These are phyloP conservation scores for Arachis stenosperma DNA, from an alignment of 306 rosid genomes.

Conservation along the genomic window DNA sequence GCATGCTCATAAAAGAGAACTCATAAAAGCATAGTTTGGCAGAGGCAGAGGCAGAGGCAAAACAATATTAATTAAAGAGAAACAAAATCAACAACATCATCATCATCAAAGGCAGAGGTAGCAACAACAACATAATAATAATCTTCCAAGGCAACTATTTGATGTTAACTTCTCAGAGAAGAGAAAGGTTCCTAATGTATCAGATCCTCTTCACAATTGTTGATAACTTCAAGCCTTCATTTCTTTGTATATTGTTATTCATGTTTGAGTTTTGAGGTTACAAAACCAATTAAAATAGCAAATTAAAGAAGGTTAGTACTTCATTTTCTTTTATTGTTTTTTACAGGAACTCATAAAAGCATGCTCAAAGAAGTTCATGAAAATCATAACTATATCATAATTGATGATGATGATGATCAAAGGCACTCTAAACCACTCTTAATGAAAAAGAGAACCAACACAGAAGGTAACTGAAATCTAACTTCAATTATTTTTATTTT, in stretches of 20 bases:
- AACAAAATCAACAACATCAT: constrained; percentile 24
- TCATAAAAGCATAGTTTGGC: too few relatives aligned
- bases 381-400: too few relatives aligned
- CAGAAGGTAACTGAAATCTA: too few relatives aligned
- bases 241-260: neutral
- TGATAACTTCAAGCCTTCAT: constrained; percentile 35
- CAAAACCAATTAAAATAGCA: neutral
- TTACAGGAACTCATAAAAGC: too few relatives aligned
- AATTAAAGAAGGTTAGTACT: neutral
- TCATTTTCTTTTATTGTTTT: neutral
- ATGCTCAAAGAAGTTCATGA: too few relatives aligned
- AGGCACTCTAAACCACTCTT: too few relatives aligned
- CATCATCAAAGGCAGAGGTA: neutral
- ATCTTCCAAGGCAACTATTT: constrained; percentile 37
- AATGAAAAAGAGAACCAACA: too few relatives aligned
- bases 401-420: too few relatives aligned
- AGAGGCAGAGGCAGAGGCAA: too few relatives aligned
- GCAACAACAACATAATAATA: constrained; percentile 8
- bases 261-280: constrained; percentile 31
- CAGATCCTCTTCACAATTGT: constrained; percentile 95
- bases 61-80: constrained; percentile 22
- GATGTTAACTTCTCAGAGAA: constrained; percentile 57
- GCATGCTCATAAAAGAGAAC: too few relatives aligned
- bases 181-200: constrained; percentile 89
- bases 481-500: too few relatives aligned